phyloP scores from a whole-genome alignment of 73 alveolate species.

The Blepharisma japonicum region DNA sequence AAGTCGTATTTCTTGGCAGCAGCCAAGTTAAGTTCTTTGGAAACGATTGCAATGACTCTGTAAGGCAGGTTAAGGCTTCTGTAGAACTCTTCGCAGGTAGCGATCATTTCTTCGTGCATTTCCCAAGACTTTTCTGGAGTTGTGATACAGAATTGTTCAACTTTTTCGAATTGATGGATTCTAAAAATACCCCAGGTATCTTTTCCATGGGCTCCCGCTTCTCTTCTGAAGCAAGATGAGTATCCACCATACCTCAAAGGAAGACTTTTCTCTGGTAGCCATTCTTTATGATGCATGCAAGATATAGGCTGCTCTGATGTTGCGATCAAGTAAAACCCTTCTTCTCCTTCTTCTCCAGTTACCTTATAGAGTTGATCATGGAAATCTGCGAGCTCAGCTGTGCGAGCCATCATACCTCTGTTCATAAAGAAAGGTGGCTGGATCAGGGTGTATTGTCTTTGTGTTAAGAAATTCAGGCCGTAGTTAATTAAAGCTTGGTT shows the following conservation, averaged over 20 bases:
- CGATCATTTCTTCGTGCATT: conserved; percentile 88
- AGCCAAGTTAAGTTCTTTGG: conserved; percentile 97
- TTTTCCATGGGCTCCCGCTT: conserved; percentile 99
- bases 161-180: conserved; percentile 99
- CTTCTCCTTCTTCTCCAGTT: conserved; percentile 54
- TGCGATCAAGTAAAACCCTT: conserved; percentile 89
- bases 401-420: conserved; percentile 94
- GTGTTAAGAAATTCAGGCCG: conserved; percentile 84
- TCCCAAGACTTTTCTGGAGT: conserved; percentile 95
- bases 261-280: conserved; percentile 82
- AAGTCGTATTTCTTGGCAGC: conserved; percentile 99
- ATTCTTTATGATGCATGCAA: conserved; percentile 91
- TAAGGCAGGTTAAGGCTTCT: conserved; percentile 90
- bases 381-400: conserved; percentile 97
- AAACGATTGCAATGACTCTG: conserved; percentile 94
- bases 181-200: conserved; percentile 99
- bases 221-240: conserved; percentile 98
- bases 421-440: conserved; percentile 99
- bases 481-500: conserved; percentile 97
- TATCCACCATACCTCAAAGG: conserved; percentile 95
- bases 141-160: conserved; percentile 93
- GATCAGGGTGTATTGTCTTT: conserved; percentile 83
- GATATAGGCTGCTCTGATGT: conserved; percentile 99
- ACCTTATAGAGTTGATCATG: conserved; percentile 98
- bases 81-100: conserved; percentile 90